Conservation (phyloP, 768 basidiomycete species). For the Pulveroboletus sp. region DNA sequence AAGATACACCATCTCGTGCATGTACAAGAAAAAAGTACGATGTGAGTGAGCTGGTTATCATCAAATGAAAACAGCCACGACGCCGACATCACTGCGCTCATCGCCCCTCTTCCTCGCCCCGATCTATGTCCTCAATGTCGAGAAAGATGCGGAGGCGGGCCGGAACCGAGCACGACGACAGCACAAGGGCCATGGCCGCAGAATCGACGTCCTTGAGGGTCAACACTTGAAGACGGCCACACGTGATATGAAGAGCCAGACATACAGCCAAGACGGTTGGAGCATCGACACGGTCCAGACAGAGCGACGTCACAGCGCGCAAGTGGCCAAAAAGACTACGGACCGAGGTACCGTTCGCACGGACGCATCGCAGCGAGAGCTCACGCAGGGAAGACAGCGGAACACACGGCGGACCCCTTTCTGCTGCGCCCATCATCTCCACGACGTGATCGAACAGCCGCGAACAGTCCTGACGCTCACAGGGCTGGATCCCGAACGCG, state of each 20-base stretch:
- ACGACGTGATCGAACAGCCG: slow-evolving; percentile 34
- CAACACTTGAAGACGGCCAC: slow-evolving; percentile 5
- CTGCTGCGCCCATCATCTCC: not conserved
- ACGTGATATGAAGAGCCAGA: not conserved
- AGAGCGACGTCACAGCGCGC: slow-evolving; percentile 2
- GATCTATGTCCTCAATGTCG: slow-evolving; percentile 8
- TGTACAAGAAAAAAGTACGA: not conserved
- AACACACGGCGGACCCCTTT: not conserved
- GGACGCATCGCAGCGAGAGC: slow-evolving; percentile 12
- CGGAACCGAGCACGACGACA: slow-evolving; percentile 5
- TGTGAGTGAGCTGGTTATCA: no score
- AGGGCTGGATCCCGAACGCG: slow-evolving; percentile 33
- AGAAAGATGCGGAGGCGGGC: slow-evolving; percentile 12
- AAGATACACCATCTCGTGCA: not conserved
- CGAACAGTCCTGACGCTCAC: slow-evolving; percentile 33
- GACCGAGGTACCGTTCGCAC: slow-evolving; percentile 2
- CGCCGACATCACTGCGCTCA: not conserved
- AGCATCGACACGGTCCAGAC: slow-evolving; percentile 6
- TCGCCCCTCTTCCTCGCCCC: not conserved
- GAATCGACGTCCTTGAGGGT: slow-evolving; percentile 11
- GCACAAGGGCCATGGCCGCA: not conserved
- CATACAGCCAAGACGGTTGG: slow-evolving; percentile 2
- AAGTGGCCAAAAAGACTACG: slow-evolving; percentile 3
- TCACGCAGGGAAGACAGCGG: slow-evolving; percentile 4
- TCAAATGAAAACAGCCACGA: not conserved